phyloP scores from a whole-genome alignment of 225 moss, liverwort and hornwort genomes.

The Polytrichum formosum region DNA sequence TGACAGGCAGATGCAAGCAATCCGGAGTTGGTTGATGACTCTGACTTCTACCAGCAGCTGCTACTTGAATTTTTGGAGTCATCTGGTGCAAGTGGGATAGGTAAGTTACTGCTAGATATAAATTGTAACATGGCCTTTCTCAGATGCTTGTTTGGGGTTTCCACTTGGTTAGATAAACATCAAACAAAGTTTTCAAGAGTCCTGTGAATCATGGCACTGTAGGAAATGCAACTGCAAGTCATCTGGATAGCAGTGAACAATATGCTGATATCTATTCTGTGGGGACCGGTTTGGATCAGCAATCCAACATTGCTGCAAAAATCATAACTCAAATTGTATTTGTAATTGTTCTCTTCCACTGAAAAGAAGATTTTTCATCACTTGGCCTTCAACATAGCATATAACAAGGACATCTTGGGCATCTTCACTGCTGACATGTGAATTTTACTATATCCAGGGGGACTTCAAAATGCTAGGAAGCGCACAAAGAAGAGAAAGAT shows the following conservation, averaged over 20 bases:
- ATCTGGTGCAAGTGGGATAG: slow-evolving; percentile 61
- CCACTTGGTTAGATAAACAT: not conserved
- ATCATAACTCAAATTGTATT: too few relatives aligned
- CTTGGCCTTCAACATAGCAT: too few relatives aligned
- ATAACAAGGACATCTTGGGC: too few relatives aligned
- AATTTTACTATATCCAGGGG: slow-evolving; percentile 23
- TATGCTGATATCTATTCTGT: not conserved
- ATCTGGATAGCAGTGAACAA: too few relatives aligned
- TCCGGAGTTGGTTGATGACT: slow-evolving; percentile 79
- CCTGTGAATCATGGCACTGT: not conserved
- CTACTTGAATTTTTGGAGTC: slow-evolving; percentile 90
- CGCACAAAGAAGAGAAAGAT: slow-evolving; percentile 77
- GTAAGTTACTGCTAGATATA: slow-evolving; percentile 18
- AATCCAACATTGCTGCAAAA: too few relatives aligned
- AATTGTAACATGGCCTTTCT: not conserved
- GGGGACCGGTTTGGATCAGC: too few relatives aligned
- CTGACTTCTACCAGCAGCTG: slow-evolving; percentile 91
- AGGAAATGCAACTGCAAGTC: too few relatives aligned
- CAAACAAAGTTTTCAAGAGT: not conserved
- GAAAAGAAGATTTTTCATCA: too few relatives aligned
- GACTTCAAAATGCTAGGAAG: slow-evolving; percentile 25
- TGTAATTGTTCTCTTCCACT: too few relatives aligned
- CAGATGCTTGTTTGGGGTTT: not conserved
- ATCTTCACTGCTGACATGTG: too few relatives aligned
- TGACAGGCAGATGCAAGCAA: slow-evolving; percentile 41